A percentile compares a stretch with the other conserved stretches of the same genome.
These are phyloP conservation scores for Fomitopsis pulvina DNA, from an alignment of 768 basidiomycete genomes.

Conservation along the genomic window DNA sequence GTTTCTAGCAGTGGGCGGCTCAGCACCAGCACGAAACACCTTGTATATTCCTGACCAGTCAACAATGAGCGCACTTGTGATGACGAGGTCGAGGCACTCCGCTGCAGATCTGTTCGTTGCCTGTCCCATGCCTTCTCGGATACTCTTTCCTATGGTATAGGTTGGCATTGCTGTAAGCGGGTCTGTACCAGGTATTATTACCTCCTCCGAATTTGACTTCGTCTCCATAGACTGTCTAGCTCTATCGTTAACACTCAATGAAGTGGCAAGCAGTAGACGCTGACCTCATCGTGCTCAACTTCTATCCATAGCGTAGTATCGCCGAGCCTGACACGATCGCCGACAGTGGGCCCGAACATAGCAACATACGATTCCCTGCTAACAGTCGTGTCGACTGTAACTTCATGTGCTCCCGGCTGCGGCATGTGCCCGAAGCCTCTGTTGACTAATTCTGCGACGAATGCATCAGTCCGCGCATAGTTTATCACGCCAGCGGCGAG, in stretches of 20 bases:
- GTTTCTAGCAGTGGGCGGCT: conserved; percentile 4
- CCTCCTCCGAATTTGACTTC: conserved; percentile 98
- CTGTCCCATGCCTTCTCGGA: conserved; percentile 97
- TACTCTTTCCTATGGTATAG: conserved; percentile 84
- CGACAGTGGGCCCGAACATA: conserved; percentile 94
- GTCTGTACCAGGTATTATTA: too few species aligned
- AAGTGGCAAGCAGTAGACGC: neutral
- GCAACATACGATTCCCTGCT: conserved; percentile 73
- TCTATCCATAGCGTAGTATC: conserved; percentile 90
- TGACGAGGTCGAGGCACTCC: conserved; percentile 82
- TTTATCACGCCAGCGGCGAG: conserved; percentile 57
- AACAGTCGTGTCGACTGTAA: conserved; percentile 48
- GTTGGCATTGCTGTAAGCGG: too few species aligned
- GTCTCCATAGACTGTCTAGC: conserved; percentile 83
- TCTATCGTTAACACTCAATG: neutral
- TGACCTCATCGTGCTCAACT: conserved; percentile 79
- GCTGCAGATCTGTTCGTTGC: conserved; percentile 60
- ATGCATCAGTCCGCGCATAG: conserved; percentile 34
- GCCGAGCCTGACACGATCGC: conserved; percentile 82
- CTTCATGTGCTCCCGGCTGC: conserved; percentile 54
- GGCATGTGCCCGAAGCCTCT: conserved; percentile 66
- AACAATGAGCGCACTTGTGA: conserved; percentile 91
- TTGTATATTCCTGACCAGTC: conserved; percentile 97
- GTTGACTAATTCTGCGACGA: conserved; percentile 42
- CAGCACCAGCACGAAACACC: conserved; percentile 24